phyloP scores from a whole-genome alignment of 495 filamentous ascomycete species.

The Immersiella caudata region DNA sequence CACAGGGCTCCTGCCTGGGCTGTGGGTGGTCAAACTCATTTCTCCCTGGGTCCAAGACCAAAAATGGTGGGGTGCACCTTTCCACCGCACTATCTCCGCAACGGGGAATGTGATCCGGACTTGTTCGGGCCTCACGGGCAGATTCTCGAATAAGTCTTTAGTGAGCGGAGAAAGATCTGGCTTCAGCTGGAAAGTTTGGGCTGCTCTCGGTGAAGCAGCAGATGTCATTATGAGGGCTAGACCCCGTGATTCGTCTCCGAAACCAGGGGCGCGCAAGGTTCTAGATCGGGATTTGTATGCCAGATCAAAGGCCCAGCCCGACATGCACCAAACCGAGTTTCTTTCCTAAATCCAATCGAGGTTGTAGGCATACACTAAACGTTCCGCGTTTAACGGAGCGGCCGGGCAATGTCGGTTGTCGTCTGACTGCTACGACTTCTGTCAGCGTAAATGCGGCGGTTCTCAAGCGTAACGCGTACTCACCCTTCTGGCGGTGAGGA shows the following conservation, averaged over 20 bases:
- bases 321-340: background rate
- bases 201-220: background rate
- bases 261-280: background rate
- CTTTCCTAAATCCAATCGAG: background rate
- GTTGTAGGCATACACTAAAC: background rate
- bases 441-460: background rate
- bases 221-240: background rate
- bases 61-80: background rate
- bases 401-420: background rate
- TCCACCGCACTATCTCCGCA: background rate
- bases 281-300: constrained; percentile 11
- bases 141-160: background rate
- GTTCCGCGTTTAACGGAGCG: background rate
- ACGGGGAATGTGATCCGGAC: background rate
- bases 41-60: too few relatives aligned
- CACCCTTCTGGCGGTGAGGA: background rate
- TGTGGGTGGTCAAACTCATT: too few relatives aligned
- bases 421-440: background rate
- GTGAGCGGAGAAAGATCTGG: background rate
- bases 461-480: background rate
- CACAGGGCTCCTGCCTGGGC: too few relatives aligned
- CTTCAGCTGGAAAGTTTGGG: background rate
- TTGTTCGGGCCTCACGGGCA: background rate
- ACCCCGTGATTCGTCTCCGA: background rate
- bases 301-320: background rate